These are phyloP conservation scores for Bruguiera hainesii DNA, from an alignment of 441 rosid genomes.

Conservation along the genomic window DNA sequence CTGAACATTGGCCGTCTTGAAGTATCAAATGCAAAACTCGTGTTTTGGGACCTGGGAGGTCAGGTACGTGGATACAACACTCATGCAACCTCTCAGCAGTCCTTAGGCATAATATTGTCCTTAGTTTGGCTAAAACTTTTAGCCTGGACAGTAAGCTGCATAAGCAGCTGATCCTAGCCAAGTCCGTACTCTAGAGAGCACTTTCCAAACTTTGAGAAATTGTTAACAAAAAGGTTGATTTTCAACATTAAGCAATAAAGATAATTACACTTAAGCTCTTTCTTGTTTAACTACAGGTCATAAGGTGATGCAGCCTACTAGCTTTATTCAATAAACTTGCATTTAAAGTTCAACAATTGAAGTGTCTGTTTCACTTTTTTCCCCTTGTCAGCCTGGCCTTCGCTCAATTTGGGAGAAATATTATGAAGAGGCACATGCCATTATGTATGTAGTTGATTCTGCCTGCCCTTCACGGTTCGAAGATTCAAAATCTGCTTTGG, in stretches of 20 bases:
- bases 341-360: constrained; percentile 10
- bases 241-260: too few relatives aligned
- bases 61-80: constrained; percentile 40
- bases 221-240: too few relatives aligned
- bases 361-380: neutral
- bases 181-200: too few relatives aligned
- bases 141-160: too few relatives aligned
- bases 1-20: constrained; percentile 85
- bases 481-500: constrained; percentile 86
- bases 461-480: constrained; percentile 85
- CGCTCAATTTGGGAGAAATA: constrained; percentile 98
- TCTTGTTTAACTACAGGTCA: too few relatives aligned
- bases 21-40: constrained; percentile 72
- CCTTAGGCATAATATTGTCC: neutral
- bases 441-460: constrained; percentile 85
- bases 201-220: too few relatives aligned
- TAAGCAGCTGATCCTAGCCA: too few relatives aligned
- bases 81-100: neutral
- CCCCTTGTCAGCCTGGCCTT: constrained; percentile 61
- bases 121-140: too few relatives aligned
- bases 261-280: too few relatives aligned
- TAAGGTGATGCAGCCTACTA: too few relatives aligned
- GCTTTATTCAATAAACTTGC: too few relatives aligned
- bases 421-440: constrained; percentile 94
- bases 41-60: constrained; percentile 97